A percentile compares a stretch with the other conserved stretches of the same genome.
phyloP scores from a whole-genome alignment of 164 flowering plant species.

The Sedum album region DNA sequence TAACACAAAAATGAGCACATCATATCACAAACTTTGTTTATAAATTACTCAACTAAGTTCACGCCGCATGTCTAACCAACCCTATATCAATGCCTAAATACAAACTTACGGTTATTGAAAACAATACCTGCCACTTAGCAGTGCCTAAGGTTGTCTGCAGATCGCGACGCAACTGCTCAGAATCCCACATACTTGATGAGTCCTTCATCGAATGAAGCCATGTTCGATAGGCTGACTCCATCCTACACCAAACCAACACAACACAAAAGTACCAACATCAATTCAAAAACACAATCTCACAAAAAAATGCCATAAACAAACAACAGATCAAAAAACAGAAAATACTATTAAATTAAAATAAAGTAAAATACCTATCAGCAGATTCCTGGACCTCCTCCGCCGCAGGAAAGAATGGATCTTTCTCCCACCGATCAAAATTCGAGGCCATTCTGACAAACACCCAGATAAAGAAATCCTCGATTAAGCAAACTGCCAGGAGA shows the following conservation, averaged over 20 bases:
- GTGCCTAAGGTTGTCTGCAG: constrained; percentile 51
- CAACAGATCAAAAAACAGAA: background rate
- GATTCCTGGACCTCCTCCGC: too few relatives aligned
- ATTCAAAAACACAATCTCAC: background rate
- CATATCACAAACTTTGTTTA: too few relatives aligned
- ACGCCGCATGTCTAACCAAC: background rate
- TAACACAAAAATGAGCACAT: background rate
- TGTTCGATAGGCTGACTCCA: constrained; percentile 86
- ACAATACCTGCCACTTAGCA: too few relatives aligned
- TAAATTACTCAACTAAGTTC: too few relatives aligned
- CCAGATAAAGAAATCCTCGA: background rate
- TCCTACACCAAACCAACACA: constrained; percentile 38
- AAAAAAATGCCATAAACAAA: too few relatives aligned
- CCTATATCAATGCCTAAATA: background rate
- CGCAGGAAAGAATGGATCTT: too few relatives aligned
- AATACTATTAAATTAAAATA: too few relatives aligned
- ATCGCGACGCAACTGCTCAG: constrained; percentile 59
- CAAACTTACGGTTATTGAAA: background rate
- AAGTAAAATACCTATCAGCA: too few relatives aligned
- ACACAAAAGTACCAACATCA: background rate
- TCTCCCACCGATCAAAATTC: too few relatives aligned
- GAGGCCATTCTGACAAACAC: constrained; percentile 38
- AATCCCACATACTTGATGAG: constrained; percentile 27
- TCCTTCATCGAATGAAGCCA: too few relatives aligned
- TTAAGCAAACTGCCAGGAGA: background rate